Percentiles rank a stretch among this genome's conserved stretches.
These are phyloP conservation scores for Earliella scabrosa DNA, from an alignment of 1,284 basidiomycete species.

Conservation along the genomic window DNA sequence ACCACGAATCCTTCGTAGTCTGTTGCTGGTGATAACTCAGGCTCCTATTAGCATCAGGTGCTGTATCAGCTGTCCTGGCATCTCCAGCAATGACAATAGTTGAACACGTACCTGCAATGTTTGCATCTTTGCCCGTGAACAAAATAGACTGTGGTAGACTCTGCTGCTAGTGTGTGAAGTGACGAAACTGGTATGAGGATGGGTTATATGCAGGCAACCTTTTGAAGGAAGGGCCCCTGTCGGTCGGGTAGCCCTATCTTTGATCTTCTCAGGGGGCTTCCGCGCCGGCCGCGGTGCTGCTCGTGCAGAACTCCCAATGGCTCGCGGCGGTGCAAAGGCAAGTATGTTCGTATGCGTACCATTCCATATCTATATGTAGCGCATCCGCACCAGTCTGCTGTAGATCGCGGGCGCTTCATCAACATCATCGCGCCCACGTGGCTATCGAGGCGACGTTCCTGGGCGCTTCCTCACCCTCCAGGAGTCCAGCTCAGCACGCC, in stretches of 20 bases:
- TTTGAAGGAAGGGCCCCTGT: neutral
- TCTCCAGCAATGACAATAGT: no score
- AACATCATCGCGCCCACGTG: constrained; percentile 17
- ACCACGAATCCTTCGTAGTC: constrained; percentile 66
- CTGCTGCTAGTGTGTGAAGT: no score
- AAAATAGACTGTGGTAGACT: no score
- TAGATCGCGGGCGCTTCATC: no score
- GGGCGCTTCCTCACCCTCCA: constrained; percentile 4
- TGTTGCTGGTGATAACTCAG: constrained; percentile 41
- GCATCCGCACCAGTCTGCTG: no score
- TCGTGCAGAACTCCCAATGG: no score
- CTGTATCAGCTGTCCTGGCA: no score
- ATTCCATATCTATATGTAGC: neutral
- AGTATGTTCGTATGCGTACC: neutral
- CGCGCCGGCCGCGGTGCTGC: no score
- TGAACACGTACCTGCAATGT: no score
- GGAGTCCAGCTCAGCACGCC: constrained; percentile 2
- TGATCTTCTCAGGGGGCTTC: neutral
- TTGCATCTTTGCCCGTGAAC: no score
- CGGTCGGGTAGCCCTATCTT: neutral
- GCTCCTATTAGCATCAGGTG: neutral
- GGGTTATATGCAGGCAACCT: neutral
- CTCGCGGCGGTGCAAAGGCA: no score
- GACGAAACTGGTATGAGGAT: neutral
- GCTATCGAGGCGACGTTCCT: constrained; percentile 13